phyloP scores from a whole-genome alignment of 164 flowering plant species.

The Sextonia rubra region DNA sequence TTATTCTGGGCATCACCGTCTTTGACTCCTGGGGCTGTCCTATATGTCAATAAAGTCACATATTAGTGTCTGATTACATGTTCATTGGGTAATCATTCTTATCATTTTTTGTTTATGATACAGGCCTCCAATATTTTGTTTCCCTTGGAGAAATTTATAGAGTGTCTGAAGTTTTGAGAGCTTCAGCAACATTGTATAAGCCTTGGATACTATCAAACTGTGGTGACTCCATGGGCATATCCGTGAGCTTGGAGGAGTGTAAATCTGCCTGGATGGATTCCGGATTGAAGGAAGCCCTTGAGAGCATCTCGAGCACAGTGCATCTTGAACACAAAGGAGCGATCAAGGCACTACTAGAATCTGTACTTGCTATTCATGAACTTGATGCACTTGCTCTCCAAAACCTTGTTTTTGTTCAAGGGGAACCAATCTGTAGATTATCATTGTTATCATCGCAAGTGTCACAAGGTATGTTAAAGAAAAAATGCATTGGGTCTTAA shows the following conservation, averaged over 20 bases:
- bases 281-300: slow-evolving; percentile 66
- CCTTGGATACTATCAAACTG: slow-evolving; percentile 58
- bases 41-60: too few relatives aligned
- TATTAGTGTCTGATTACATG: too few relatives aligned
- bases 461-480: slow-evolving; percentile 48
- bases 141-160: slow-evolving; percentile 83
- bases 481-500: slow-evolving; percentile 2
- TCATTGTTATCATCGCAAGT: slow-evolving; percentile 41
- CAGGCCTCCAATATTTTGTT: slow-evolving; percentile 60
- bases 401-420: slow-evolving; percentile 24
- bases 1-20: neutral
- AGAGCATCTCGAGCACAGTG: slow-evolving; percentile 23
- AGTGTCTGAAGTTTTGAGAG: slow-evolving; percentile 50
- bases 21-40: too few relatives aligned
- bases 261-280: slow-evolving; percentile 54
- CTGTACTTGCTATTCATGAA: slow-evolving; percentile 42
- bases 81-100: neutral
- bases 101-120: neutral
- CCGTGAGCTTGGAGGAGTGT: slow-evolving; percentile 51
- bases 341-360: slow-evolving; percentile 34
- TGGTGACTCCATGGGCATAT: slow-evolving; percentile 23
- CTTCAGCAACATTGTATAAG: slow-evolving; percentile 54
- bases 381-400: slow-evolving; percentile 43
- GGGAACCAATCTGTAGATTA: slow-evolving; percentile 42
- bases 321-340: slow-evolving; percentile 24